Evolutionary conservation across 2,329 filamentous ascomycete genomes (phyloP).

Genomic region (Ascocoryne sarcoides): DNA sequence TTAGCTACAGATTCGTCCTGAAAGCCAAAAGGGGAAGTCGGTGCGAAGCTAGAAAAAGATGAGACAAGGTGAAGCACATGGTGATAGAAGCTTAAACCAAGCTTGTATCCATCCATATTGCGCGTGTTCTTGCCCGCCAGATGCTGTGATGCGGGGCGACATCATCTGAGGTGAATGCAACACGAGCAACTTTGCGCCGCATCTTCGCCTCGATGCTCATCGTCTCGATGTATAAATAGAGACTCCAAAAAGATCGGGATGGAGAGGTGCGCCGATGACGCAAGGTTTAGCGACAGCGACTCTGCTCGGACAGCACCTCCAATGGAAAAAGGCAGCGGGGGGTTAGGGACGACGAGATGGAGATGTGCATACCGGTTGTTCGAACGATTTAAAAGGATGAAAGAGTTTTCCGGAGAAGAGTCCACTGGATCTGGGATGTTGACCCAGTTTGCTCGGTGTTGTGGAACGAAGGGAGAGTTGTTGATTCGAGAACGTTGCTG

Average conservation of each 20-base stretch:
- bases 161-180: background rate
- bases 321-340: no score
- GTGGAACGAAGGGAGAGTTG: no score
- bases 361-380: no score
- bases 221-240: no score
- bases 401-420: no score
- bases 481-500: no score
- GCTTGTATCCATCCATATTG: constrained; percentile 2
- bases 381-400: no score
- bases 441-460: no score
- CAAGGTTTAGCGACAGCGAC: constrained; percentile 8
- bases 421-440: no score
- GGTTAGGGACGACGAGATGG: no score
- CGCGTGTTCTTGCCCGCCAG: constrained; percentile 9
- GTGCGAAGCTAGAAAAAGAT: constrained; percentile 19
- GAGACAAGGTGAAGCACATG: constrained; percentile 23
- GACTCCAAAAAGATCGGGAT: no score
- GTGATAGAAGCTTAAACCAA: constrained; percentile 25
- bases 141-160: background rate
- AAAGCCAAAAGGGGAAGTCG: constrained; percentile 10
- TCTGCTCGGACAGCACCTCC: background rate
- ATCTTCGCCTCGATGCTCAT: no score
- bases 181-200: background rate
- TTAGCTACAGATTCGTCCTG: constrained; percentile 20
- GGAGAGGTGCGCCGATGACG: constrained; percentile 9